A percentile compares a stretch with the other conserved stretches of the same genome.
These are phyloP conservation scores for Mollisia scopiformis DNA, from an alignment of 2,329 filamentous ascomycete species.

Conservation along the genomic window DNA sequence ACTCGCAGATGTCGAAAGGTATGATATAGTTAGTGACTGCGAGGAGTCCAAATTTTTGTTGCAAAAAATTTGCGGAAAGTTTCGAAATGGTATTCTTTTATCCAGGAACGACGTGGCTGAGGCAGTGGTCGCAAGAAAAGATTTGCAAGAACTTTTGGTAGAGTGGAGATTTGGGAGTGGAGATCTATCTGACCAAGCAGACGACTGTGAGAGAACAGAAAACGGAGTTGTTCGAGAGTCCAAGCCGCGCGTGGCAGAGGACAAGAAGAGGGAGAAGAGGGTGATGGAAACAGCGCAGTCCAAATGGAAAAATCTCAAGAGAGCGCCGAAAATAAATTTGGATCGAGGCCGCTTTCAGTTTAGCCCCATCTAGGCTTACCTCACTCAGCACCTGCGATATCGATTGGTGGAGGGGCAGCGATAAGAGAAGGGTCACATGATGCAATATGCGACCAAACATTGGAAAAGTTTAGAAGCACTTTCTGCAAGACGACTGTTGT, in stretches of 20 bases:
- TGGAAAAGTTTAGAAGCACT: too few species aligned
- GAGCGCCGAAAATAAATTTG: constrained; percentile 1
- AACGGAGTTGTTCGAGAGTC: constrained; percentile 26
- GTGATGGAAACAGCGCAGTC: constrained; percentile 4
- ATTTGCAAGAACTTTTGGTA: constrained; percentile 18
- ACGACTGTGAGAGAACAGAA: constrained; percentile 16
- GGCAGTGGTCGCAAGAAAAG: constrained; percentile 22
- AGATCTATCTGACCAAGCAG: constrained; percentile 29
- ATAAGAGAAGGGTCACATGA: too few species aligned
- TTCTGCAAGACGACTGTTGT: too few species aligned
- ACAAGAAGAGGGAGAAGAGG: constrained; percentile 19
- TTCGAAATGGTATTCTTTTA: constrained; percentile 31
- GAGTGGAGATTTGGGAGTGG: constrained; percentile 33
- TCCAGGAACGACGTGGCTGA: constrained; percentile 28
- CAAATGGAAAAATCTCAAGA: constrained; percentile 7
- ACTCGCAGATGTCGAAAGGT: constrained; percentile 16
- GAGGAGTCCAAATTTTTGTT: constrained; percentile 10
- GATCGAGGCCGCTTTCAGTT: not conserved
- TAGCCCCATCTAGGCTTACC: not conserved
- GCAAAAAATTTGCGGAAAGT: constrained; percentile 25
- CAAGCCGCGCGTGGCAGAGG: constrained; percentile 39
- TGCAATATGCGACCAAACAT: too few species aligned
- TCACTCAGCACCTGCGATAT: not conserved
- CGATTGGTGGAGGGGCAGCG: not conserved
- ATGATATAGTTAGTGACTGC: constrained; percentile 3